Conservation (phyloP, 2,329 filamentous ascomycete species). For the Xylariaceae sp. region DNA sequence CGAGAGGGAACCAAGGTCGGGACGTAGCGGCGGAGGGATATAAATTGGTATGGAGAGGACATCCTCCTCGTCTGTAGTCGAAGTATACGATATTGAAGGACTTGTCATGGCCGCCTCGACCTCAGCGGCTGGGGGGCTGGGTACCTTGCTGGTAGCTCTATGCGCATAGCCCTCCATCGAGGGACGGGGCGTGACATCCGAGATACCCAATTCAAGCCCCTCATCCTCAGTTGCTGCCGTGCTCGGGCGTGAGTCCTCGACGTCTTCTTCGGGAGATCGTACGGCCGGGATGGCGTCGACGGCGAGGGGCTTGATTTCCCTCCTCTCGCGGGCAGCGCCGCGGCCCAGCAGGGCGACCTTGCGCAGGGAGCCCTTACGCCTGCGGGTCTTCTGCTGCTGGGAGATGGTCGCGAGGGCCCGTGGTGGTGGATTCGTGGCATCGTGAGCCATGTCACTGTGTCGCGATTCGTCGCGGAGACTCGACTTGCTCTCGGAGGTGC, state of each 20-base stretch:
- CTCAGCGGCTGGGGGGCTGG: conserved; percentile 15
- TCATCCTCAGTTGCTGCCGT: neutral
- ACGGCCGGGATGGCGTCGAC: conserved; percentile 30
- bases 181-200: conserved; percentile 41
- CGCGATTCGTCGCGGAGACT: conserved; percentile 22
- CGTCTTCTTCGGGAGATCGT: conserved; percentile 6
- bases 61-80: conserved; percentile 83
- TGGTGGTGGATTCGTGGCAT: conserved; percentile 14
- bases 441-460: conserved; percentile 17
- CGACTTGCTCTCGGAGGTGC: conserved; percentile 31
- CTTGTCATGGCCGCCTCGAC: conserved; percentile 36
- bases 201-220: conserved; percentile 39
- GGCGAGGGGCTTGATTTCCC: conserved; percentile 43
- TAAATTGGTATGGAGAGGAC: conserved; percentile 57
- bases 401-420: conserved; percentile 28
- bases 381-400: conserved; percentile 54
- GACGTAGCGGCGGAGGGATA: conserved; percentile 39
- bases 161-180: conserved; percentile 43
- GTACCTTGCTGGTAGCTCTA: conserved; percentile 26
- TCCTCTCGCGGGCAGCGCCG: conserved; percentile 58
- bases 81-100: conserved; percentile 58
- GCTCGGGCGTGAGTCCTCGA: too few species aligned
- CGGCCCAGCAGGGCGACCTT: conserved; percentile 82
- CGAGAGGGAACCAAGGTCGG: conserved; percentile 39
- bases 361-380: conserved; percentile 77